phyloP scores from a whole-genome alignment of 306 rosid species.

The Hippophae rhamnoides region DNA sequence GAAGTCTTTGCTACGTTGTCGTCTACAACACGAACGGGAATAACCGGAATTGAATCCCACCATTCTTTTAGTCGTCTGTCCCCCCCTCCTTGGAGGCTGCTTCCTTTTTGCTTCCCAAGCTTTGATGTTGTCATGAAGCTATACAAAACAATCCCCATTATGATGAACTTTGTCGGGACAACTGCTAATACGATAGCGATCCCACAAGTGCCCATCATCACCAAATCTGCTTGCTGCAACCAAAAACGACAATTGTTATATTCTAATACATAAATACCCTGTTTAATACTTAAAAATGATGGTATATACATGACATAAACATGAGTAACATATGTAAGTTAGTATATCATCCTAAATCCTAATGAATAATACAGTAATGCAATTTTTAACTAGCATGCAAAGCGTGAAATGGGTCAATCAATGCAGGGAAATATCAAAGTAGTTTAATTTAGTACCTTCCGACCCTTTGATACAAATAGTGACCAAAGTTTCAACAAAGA shows the following conservation, averaged over 20 bases:
- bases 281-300: not conserved
- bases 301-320: no score
- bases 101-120: conserved; percentile 22
- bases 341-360: no score
- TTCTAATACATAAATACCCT: no score
- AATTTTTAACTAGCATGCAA: no score
- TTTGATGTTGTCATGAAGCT: conserved; percentile 35
- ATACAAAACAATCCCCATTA: conserved; percentile 49
- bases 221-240: conserved; percentile 70
- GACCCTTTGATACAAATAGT: conserved; percentile 60
- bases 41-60: conserved; percentile 90
- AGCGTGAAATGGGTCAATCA: not conserved
- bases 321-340: no score
- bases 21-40: conserved; percentile 54
- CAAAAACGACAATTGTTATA: not conserved
- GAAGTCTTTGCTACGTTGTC: not conserved
- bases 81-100: conserved; percentile 17
- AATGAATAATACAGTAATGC: no score
- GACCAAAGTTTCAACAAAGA: conserved; percentile 71
- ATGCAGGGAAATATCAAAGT: not conserved
- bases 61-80: conserved; percentile 73
- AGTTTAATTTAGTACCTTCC: conserved; percentile 35
- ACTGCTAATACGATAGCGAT: conserved; percentile 48
- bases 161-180: conserved; percentile 51
- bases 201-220: conserved; percentile 43